Evolutionary conservation across 2,329 filamentous ascomycete species (phyloP), one percentile per base, ranked within the genome.

Genomic region (Pseudocercospora musae): DNA sequence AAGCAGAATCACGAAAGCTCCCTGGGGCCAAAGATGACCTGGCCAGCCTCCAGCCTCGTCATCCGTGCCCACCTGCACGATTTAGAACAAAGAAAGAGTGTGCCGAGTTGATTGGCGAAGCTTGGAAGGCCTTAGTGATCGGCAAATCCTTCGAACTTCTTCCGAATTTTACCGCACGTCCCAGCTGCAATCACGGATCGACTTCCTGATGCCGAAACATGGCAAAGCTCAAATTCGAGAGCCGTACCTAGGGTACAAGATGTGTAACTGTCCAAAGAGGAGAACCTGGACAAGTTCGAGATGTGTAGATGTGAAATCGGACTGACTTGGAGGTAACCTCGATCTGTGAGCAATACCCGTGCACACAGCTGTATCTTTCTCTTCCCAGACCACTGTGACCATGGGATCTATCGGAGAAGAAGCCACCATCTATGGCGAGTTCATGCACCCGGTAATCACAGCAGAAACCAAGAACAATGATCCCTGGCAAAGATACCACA

Each of bases 401-500:
- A 60, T 60, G 58, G 58, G 58, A 4, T 60, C 58, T 3, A 42
- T 55, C 33, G 58, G 15, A 44, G 58, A 53, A 42, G 11, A 49
- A 25, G 13, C 13, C n/a, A 23, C 27, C 13, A 23, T 52, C 31
- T 13, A 20, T 15, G 60, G 55, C 46, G 46, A 58, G 21, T 62
- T 29, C 55, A 44, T 48, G 31, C 49, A 54, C 25, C 48, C 55
- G 9, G 37, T 59, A 2, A 62, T 62, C 40, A 40, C 31, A 25
- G 20, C 46, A 46, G 49, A 58, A 10, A 58, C 56, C 11, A 31
- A 8, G 15, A 62, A 58, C 33, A 56, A 55, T 18, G 56, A 59
- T 49, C 46, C 60, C 11, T 62, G 60, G 60, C 42, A 58, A 21
- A 18, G 60, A 33, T 59, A 62, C 4, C 59, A 62, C 42, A 33